Evolutionary conservation across 2,329 filamentous ascomycete species (phyloP), one percentile per base, ranked within the genome.

Genomic region (Colletotrichum lupini): DNA sequence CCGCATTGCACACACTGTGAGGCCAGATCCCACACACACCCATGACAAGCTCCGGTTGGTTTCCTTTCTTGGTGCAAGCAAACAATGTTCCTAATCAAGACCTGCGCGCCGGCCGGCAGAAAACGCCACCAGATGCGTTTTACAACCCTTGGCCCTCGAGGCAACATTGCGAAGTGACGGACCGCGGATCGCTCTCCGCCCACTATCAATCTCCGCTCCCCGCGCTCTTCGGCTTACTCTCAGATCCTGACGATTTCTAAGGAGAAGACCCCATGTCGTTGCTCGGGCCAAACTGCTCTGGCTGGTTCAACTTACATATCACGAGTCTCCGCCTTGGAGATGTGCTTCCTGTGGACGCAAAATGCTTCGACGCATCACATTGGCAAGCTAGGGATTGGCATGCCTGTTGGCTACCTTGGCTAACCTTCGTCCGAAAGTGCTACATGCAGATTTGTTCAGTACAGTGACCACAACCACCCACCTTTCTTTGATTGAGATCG

Each of bases 1-100:
- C 67, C 71, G 71, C 71, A 42, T 58, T 9, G 16, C 61, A 60
- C 71, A 73, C 71, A 73, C 71, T 73, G 71, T 73, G 71, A 73
- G 52, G 42, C 58, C n/a, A 14, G 69, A 62, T 72, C 65, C 69
- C 70, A 69, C 70, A 69, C 66, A 59, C 71, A 56, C 66, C 68
- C 60, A 71, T 71, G 67, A 62, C 60, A 71, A 71, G 71, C 67
- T 73, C 67, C 32, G 66, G 70, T 69, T 69, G 66, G 70, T 53
- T 64, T 70, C 60, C 66, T 52, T 28, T 46, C 52, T 35, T 49
- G 71, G 46, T 73, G 57, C 49, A 62, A 64, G 61, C 67, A 73
- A 73, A 73, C 71, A 69, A 42, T 49, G 28, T 53, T 66, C 61
- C 71, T 30, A 70, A 66, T 66, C 35, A 32, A 73, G 67, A 64